phyloP scores from a whole-genome alignment of 2,329 filamentous ascomycete genomes.

The Colletotrichum tamarilloi region DNA sequence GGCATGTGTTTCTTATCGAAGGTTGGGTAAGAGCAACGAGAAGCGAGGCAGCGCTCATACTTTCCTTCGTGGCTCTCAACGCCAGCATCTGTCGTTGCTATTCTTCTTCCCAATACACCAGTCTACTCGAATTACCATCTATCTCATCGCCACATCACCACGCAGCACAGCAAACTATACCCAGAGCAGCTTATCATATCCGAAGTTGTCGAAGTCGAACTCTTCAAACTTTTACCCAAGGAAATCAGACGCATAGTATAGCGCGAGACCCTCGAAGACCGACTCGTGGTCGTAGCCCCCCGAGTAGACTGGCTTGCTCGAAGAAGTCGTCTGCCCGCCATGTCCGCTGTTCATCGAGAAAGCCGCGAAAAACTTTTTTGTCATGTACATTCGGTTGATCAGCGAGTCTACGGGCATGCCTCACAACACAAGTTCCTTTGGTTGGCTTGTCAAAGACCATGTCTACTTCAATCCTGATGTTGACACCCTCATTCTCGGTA shows the following conservation, averaged over 20 bases:
- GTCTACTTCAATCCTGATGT: slow-evolving; percentile 13
- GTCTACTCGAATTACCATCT: neutral
- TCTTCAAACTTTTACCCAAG: neutral
- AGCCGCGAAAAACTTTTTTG: neutral
- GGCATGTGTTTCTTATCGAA: too few relatives aligned
- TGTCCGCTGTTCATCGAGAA: slow-evolving; percentile 4
- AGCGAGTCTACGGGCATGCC: neutral
- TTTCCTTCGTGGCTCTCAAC: neutral
- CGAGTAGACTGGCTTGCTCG: neutral
- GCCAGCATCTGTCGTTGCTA: neutral
- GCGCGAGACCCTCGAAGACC: neutral
- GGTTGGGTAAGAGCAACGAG: neutral
- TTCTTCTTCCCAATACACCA: neutral
- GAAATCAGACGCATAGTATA: slow-evolving; percentile 3
- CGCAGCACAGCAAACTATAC: neutral
- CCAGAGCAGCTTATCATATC: neutral
- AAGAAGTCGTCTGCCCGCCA: neutral
- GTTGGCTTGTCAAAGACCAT: neutral
- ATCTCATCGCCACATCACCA: neutral
- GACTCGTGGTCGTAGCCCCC: neutral
- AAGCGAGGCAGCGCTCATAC: neutral
- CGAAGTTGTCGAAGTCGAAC: neutral
- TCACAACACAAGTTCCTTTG: too few relatives aligned
- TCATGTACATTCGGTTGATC: neutral
- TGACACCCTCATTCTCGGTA: slow-evolving; percentile 12